A percentile compares a stretch with the other conserved stretches of the same genome.
These are phyloP conservation scores for Vinca minor DNA, from an alignment of 257 asterid genomes.

Conservation along the genomic window DNA sequence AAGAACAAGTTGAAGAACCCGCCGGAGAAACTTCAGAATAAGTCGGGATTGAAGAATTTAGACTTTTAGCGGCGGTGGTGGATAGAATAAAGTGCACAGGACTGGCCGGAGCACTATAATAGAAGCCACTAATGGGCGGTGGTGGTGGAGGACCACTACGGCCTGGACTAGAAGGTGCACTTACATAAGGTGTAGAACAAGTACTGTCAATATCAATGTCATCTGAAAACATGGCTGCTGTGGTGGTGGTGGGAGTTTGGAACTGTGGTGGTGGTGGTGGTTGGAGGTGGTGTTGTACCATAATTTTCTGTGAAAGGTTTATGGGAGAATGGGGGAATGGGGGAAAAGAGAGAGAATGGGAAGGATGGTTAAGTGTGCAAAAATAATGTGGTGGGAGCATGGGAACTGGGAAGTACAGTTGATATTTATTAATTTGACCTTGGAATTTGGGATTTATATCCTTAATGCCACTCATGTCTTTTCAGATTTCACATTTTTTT, in stretches of 20 bases:
- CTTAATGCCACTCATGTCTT: conserved; percentile 28
- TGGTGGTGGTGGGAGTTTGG: conserved; percentile 25
- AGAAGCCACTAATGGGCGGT: conserved; percentile 46
- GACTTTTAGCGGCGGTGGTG: conserved; percentile 2
- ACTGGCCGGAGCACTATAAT: conserved; percentile 83
- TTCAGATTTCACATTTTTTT: background rate
- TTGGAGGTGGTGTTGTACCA: conserved; percentile 34
- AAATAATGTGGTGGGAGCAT: conserved; percentile 15
- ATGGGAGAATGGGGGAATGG: conserved; percentile 4
- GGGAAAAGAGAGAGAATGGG: background rate
- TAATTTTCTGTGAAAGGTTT: conserved; percentile 20
- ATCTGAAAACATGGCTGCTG: conserved; percentile 26
- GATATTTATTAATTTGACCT: conserved; percentile 9
- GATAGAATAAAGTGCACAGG: conserved; percentile 73
- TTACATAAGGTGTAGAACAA: conserved; percentile 87
- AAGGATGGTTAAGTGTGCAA: conserved; percentile 11
- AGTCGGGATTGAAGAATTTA: conserved; percentile 3
- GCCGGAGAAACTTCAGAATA: conserved; percentile 14
- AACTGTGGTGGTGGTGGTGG: conserved; percentile 24
- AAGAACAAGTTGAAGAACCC: conserved; percentile 20
- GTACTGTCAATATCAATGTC: conserved; percentile 48
- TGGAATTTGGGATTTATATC: conserved; percentile 23
- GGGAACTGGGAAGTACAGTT: conserved; percentile 3
- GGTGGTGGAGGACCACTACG: too few species aligned
- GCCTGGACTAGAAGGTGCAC: conserved; percentile 89